A percentile compares a stretch with the other conserved stretches of the same genome.
Conservation (phyloP, 108 stramenopile genomes). For the Hondaea fermentalgiana region DNA sequence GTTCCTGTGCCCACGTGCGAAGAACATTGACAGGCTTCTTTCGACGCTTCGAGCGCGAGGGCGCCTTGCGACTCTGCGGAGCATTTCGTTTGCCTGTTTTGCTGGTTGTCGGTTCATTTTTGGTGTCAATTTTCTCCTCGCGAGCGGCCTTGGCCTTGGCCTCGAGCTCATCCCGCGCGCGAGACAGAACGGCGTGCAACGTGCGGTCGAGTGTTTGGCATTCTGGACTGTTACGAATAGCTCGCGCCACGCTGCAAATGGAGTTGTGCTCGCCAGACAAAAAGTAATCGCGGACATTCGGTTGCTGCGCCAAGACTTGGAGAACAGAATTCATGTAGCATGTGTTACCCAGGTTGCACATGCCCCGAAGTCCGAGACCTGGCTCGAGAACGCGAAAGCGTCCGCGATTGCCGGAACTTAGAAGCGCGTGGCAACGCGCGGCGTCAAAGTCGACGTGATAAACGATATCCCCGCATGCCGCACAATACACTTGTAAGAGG, state of each 20-base stretch:
- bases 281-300: neutral
- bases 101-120: neutral
- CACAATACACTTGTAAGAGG: neutral
- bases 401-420: neutral
- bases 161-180: neutral
- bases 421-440: neutral
- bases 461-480: neutral
- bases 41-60: neutral
- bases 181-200: neutral
- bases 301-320: slow-evolving; percentile 1
- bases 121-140: neutral
- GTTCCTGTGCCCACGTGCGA: neutral
- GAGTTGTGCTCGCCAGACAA: neutral
- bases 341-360: slow-evolving; percentile 16
- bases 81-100: neutral
- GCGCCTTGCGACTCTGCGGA: neutral
- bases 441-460: neutral
- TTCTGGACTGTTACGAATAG: neutral
- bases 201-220: neutral
- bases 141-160: neutral
- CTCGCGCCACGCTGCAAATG: neutral
- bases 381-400: neutral
- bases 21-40: neutral
- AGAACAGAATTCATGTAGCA: slow-evolving; percentile 21
- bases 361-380: neutral